A percentile compares a stretch with the other conserved stretches of the same genome.
Evolutionary conservation across 2,329 filamentous ascomycete genomes (phyloP).

Genomic region (Colletotrichum cereale): DNA sequence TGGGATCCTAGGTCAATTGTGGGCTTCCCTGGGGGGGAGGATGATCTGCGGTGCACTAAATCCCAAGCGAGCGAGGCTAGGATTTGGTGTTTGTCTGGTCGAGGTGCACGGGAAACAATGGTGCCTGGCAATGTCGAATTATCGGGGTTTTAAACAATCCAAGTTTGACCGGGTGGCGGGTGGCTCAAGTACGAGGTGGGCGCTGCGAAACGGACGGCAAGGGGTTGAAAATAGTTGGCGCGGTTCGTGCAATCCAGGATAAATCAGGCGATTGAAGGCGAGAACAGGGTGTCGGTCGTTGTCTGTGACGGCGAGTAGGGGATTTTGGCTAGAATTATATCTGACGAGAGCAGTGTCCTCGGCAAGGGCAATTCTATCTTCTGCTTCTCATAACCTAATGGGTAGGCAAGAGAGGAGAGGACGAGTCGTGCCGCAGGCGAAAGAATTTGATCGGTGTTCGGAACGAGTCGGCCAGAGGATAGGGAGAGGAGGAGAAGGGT

Average conservation of each 20-base stretch:
- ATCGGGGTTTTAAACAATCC: background rate
- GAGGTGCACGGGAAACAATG: background rate
- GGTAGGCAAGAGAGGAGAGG: constrained; percentile 2
- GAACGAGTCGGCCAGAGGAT: constrained; percentile 30
- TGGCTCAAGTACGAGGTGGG: constrained; percentile 12
- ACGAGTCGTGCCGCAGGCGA: constrained; percentile 8
- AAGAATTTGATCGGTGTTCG: constrained; percentile 7
- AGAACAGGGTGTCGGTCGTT: constrained; percentile 29
- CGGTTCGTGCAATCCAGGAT: constrained; percentile 24
- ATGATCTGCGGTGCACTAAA: constrained; percentile 27
- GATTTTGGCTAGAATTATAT: background rate
- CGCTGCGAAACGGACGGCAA: constrained; percentile 1
- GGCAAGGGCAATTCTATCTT: constrained; percentile 7
- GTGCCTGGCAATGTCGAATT: background rate
- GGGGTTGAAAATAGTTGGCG: background rate
- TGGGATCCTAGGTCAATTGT: constrained; percentile 18
- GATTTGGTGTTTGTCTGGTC: constrained; percentile 1
- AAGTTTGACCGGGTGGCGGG: constrained; percentile 9
- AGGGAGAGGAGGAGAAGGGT: constrained; percentile 2
- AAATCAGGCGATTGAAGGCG: constrained; percentile 25
- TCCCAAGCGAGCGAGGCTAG: constrained; percentile 16
- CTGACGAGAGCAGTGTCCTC: constrained; percentile 9
- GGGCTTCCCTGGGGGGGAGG: constrained; percentile 7
- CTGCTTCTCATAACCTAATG: constrained; percentile 21
- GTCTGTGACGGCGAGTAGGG: constrained; percentile 17